These are phyloP conservation scores for Trypanosoma mega DNA, from an alignment of 208 protist species.

Conservation along the genomic window DNA sequence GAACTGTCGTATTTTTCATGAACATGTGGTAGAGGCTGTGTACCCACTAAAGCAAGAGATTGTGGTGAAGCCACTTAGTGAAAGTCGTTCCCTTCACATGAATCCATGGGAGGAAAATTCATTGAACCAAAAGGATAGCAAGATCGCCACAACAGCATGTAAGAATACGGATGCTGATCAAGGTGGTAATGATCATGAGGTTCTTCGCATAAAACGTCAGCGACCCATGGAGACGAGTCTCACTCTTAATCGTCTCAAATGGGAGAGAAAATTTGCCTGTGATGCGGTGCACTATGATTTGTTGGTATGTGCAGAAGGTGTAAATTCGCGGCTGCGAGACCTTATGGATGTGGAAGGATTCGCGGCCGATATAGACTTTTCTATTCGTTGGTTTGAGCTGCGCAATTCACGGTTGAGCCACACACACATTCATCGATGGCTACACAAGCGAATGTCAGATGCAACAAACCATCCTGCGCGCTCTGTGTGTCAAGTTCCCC, in stretches of 20 bases:
- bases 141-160: slow-evolving; percentile 8
- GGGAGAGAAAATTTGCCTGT: slow-evolving; percentile 62
- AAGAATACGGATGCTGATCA: slow-evolving; percentile 11
- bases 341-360: slow-evolving; percentile 87
- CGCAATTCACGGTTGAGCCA: slow-evolving; percentile 34
- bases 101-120: neutral
- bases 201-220: neutral
- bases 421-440: slow-evolving; percentile 82
- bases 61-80: slow-evolving; percentile 52
- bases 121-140: slow-evolving; percentile 11
- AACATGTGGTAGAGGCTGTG: slow-evolving; percentile 78
- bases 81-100: slow-evolving; percentile 23
- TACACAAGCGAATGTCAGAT: slow-evolving; percentile 49
- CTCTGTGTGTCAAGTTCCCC: slow-evolving; percentile 52
- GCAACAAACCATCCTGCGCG: slow-evolving; percentile 46
- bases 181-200: slow-evolving; percentile 1
- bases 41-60: slow-evolving; percentile 78
- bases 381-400: slow-evolving; percentile 74
- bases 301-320: slow-evolving; percentile 78
- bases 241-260: slow-evolving; percentile 66
- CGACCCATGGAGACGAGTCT: slow-evolving; percentile 58
- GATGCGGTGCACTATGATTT: slow-evolving; percentile 85
- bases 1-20: slow-evolving; percentile 76
- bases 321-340: slow-evolving; percentile 74
- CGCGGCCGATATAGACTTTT: slow-evolving; percentile 69